A percentile compares a stretch with the other conserved stretches of the same genome.
Conservation (phyloP, 176 grass and related monocot species). For the Oryza meyeriana region DNA sequence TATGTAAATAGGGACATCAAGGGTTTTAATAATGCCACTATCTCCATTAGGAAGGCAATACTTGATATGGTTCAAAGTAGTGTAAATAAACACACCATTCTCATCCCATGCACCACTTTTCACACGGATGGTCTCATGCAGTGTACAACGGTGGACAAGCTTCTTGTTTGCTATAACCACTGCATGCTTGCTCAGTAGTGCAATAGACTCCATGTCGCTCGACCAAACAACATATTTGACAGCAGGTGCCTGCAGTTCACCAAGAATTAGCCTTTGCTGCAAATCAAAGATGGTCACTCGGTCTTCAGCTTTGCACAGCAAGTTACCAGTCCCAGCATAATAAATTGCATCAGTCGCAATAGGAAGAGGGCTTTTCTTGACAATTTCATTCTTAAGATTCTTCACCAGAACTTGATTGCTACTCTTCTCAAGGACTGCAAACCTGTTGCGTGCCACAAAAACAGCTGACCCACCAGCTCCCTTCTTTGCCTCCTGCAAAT, state of each 20-base stretch:
- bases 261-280: constrained; percentile 81
- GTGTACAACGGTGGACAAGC: constrained; percentile 65
- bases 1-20: constrained; percentile 78
- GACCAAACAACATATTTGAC: constrained; percentile 88
- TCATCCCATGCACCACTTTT: constrained; percentile 94
- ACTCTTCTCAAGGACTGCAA: constrained; percentile 90
- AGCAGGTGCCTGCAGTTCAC: constrained; percentile 76
- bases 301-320: constrained; percentile 89
- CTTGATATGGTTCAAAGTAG: constrained; percentile 81
- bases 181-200: constrained; percentile 71
- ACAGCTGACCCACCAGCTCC: constrained; percentile 71
- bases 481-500: constrained; percentile 81
- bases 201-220: constrained; percentile 73
- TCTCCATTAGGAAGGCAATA: constrained; percentile 84
- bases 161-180: constrained; percentile 71
- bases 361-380: constrained; percentile 86
- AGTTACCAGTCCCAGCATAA: constrained; percentile 88
- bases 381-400: constrained; percentile 90
- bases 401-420: constrained; percentile 80
- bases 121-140: constrained; percentile 70
- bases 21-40: constrained; percentile 70
- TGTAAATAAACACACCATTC: constrained; percentile 74
- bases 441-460: constrained; percentile 83
- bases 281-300: constrained; percentile 84
- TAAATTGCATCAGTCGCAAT: constrained; percentile 85